Percentiles rank a stretch among this genome's conserved stretches.
phyloP scores from a whole-genome alignment of 148 eudicot genomes.

The Rhododendron williamsianum region DNA sequence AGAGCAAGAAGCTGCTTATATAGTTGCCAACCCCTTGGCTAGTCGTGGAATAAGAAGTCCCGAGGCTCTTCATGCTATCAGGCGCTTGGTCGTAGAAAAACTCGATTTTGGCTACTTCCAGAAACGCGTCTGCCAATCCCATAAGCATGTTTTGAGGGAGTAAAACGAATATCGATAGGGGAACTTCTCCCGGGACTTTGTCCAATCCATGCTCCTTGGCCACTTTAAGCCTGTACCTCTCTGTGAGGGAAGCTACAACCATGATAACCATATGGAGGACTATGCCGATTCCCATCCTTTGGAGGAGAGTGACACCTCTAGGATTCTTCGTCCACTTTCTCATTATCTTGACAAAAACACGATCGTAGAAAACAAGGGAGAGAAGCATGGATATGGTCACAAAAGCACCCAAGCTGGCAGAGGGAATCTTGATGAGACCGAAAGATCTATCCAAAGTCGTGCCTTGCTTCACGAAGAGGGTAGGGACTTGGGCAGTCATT shows the following conservation, averaged over 20 bases:
- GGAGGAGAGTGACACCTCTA: conserved; percentile 65
- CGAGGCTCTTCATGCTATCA: conserved; percentile 76
- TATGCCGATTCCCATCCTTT: conserved; percentile 75
- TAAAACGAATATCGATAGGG: conserved; percentile 42
- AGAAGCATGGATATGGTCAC: conserved; percentile 61
- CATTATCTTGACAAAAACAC: conserved; percentile 41
- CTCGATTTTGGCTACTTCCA: conserved; percentile 71
- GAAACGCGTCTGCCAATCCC: conserved; percentile 67
- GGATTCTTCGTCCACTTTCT: conserved; percentile 53
- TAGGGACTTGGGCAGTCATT: conserved; percentile 59
- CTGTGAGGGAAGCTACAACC: conserved; percentile 42
- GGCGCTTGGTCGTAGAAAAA: conserved; percentile 89
- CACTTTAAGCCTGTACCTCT: conserved; percentile 39
- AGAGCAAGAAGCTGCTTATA: conserved; percentile 56
- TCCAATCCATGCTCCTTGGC: conserved; percentile 48
- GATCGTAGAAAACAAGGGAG: conserved; percentile 53
- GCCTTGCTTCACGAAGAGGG: conserved; percentile 82
- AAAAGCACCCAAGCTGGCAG: conserved; percentile 60
- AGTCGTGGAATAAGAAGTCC: conserved; percentile 63
- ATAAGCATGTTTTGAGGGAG: conserved; percentile 29
- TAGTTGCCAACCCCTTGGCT: conserved; percentile 68
- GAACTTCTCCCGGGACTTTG: conserved; percentile 46
- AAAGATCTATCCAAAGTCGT: conserved; percentile 45
- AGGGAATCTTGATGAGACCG: conserved; percentile 54
- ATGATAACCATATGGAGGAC: conserved; percentile 51